Conservation (phyloP, 352 stramenopile genomes). For the Blastocystis sp. region DNA sequence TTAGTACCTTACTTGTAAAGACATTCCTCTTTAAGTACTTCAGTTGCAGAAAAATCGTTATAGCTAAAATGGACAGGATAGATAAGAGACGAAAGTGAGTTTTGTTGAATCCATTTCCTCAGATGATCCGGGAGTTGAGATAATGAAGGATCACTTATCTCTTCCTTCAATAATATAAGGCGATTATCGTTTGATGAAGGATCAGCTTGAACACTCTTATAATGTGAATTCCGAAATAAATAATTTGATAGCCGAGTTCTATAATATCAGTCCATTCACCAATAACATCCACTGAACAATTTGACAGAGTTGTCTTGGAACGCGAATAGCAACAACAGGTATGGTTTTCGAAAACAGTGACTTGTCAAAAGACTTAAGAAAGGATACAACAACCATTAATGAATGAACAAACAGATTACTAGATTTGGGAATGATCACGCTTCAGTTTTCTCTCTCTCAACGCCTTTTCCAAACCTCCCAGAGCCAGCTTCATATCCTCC, state of each 20-base stretch:
- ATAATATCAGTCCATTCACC: background rate
- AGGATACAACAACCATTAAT: background rate
- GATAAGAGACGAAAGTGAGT: background rate
- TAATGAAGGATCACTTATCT: background rate
- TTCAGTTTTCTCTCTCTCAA: slow-evolving; percentile 23
- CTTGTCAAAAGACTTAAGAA: background rate
- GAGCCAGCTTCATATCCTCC: slow-evolving; percentile 26
- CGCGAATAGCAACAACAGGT: background rate
- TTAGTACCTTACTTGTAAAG: slow-evolving; percentile 44
- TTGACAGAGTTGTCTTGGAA: background rate
- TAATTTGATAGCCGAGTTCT: background rate
- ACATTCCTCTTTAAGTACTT: slow-evolving; percentile 68
- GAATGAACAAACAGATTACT: background rate
- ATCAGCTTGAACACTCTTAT: background rate
- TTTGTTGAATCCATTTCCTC: slow-evolving; percentile 43
- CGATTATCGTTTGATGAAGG: background rate
- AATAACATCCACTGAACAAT: background rate
- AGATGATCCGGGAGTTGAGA: background rate
- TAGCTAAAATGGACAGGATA: slow-evolving; percentile 69
- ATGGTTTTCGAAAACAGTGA: background rate
- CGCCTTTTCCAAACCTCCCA: slow-evolving; percentile 53
- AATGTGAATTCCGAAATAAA: background rate
- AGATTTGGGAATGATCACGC: background rate
- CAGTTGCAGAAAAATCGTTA: slow-evolving; percentile 73
- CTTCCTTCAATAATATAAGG: slow-evolving; percentile 10